Evolutionary conservation across 1,284 basidiomycete species (phyloP).

Genomic region (Apiotrichum brassicae): DNA sequence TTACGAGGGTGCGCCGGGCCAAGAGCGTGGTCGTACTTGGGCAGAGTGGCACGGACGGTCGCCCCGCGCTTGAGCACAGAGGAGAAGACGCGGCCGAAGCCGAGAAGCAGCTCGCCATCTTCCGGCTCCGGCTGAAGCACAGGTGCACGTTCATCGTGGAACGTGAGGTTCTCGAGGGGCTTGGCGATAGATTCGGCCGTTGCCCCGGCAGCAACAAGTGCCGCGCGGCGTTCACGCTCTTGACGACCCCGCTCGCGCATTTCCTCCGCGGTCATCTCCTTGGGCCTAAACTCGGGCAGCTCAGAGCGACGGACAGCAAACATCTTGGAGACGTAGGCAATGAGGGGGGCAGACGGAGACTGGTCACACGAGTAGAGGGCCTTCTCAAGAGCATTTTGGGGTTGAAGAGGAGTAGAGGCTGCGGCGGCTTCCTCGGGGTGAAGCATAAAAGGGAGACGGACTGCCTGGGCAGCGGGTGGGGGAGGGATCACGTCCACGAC

Average conservation of each 20-base stretch:
- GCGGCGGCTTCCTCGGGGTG: constrained; percentile 61
- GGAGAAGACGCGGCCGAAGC: constrained; percentile 90
- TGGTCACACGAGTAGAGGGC: constrained; percentile 71
- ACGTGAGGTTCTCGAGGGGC: constrained; percentile 11
- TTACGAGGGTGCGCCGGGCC: constrained; percentile 65
- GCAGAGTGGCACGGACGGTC: constrained; percentile 68
- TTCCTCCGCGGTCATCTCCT: constrained; percentile 73
- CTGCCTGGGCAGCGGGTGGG: constrained; percentile 72
- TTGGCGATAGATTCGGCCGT: constrained; percentile 25
- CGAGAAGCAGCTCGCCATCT: constrained; percentile 62
- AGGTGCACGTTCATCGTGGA: background rate
- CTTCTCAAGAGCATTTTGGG: constrained; percentile 72
- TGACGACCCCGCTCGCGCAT: constrained; percentile 66
- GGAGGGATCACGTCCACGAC: constrained; percentile 88
- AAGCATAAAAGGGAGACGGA: constrained; percentile 85
- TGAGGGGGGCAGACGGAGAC: constrained; percentile 57
- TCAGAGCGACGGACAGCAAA: constrained; percentile 78
- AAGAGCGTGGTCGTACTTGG: constrained; percentile 75
- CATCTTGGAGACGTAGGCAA: constrained; percentile 96
- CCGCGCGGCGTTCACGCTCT: constrained; percentile 55
- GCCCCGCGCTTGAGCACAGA: constrained; percentile 68
- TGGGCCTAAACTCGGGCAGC: constrained; percentile 77
- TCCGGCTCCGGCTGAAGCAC: constrained; percentile 5
- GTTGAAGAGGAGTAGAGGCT: constrained; percentile 43
- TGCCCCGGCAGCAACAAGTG: constrained; percentile 22